Percentiles rank a stretch among this genome's conserved stretches.
Conservation (phyloP, 768 basidiomycete species). For the Phanerochaete sordida region DNA sequence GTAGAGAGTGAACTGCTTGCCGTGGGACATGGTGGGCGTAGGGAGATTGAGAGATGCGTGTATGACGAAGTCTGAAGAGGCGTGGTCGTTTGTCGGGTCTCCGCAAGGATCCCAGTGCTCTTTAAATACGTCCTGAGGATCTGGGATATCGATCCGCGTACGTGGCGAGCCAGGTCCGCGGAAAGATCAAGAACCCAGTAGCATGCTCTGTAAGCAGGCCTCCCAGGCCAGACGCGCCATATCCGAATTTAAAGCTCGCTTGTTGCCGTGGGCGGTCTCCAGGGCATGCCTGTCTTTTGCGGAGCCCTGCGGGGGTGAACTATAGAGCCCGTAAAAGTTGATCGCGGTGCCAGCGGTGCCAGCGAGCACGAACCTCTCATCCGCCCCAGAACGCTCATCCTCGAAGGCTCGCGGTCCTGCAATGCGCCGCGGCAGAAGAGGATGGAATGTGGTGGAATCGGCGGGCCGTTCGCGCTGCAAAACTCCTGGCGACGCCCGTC, state of each 20-base stretch:
- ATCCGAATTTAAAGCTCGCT: background rate
- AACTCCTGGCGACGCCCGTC: too few relatives aligned
- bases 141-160: background rate
- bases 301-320: background rate
- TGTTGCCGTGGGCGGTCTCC: background rate
- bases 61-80: background rate
- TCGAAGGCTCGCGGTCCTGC: background rate
- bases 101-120: background rate
- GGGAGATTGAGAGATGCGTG: background rate
- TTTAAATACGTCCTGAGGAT: background rate
- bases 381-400: background rate
- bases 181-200: background rate
- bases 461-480: too few relatives aligned
- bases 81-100: background rate
- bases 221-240: background rate
- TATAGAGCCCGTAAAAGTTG: background rate
- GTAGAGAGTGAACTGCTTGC: slow-evolving; percentile 20
- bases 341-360: background rate
- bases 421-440: background rate
- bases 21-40: slow-evolving; percentile 11
- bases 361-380: background rate
- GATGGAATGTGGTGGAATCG: too few relatives aligned
- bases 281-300: too few relatives aligned
- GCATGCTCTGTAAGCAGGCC: background rate
- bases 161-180: background rate